Percentiles rank a stretch among this genome's conserved stretches.
These are phyloP conservation scores for Cutaneotrichosporon mucoides DNA, from an alignment of 1,284 basidiomycete species.

Conservation along the genomic window DNA sequence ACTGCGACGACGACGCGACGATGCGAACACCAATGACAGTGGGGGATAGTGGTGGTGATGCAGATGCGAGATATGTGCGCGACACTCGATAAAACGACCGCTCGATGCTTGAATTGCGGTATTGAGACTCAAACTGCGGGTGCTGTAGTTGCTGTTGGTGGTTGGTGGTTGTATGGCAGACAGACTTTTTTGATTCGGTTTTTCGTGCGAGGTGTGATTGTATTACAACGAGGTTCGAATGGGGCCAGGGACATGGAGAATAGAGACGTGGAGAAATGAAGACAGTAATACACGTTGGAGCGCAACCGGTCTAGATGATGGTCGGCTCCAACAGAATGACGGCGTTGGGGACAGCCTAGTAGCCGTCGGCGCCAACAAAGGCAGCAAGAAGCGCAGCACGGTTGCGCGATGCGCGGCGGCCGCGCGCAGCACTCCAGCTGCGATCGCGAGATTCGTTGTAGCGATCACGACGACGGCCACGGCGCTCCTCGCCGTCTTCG, in stretches of 20 bases:
- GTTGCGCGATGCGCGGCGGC: constrained; percentile 11
- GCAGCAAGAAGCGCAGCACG: constrained; percentile 3
- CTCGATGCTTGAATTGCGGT: neutral
- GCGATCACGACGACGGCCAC: constrained; percentile 20
- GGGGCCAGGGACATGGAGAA: too few relatives aligned
- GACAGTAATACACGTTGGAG: too few relatives aligned
- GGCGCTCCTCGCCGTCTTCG: neutral
- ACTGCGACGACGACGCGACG: too few relatives aligned
- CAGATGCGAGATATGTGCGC: neutral
- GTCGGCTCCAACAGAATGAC: too few relatives aligned
- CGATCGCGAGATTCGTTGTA: constrained; percentile 17
- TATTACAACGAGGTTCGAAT: too few relatives aligned
- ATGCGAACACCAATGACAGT: too few relatives aligned
- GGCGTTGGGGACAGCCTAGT: too few relatives aligned
- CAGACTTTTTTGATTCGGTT: neutral
- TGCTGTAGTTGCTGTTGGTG: neutral
- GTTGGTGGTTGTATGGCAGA: neutral
- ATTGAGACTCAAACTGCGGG: neutral
- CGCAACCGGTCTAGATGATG: too few relatives aligned
- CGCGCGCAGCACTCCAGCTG: constrained; percentile 16
- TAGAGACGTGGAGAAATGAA: too few relatives aligned
- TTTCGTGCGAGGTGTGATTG: too few relatives aligned
- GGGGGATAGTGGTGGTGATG: neutral
- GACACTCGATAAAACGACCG: neutral
- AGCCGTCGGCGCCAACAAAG: neutral